phyloP scores from a whole-genome alignment of 768 basidiomycete genomes.

The Hydnomerulius pinastri region DNA sequence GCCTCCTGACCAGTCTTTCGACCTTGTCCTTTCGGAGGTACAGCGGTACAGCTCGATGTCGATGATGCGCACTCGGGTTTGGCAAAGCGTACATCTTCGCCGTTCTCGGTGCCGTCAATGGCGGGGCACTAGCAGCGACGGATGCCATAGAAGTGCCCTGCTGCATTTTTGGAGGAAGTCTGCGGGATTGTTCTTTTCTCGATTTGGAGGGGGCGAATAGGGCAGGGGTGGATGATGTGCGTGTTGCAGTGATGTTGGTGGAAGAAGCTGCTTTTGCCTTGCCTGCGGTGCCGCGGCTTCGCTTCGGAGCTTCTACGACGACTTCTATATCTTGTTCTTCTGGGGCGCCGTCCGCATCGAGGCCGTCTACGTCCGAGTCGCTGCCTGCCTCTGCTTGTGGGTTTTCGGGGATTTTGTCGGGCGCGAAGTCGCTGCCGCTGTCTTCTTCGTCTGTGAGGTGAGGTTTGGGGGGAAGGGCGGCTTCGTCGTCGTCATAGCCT shows the following conservation, averaged over 20 bases:
- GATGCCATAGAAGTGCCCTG: slow-evolving; percentile 6
- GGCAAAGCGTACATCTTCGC: slow-evolving; percentile 58
- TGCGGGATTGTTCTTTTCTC: slow-evolving; percentile 16
- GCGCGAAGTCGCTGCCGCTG: slow-evolving; percentile 60
- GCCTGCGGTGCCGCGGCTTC: too few relatives aligned
- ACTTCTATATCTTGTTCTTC: slow-evolving; percentile 15
- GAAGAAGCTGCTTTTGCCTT: slow-evolving; percentile 11
- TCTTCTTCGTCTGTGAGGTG: slow-evolving; percentile 25
- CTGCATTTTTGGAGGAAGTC: slow-evolving; percentile 19
- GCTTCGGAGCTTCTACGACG: slow-evolving; percentile 17
- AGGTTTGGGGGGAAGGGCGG: slow-evolving; percentile 42
- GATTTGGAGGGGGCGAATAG: slow-evolving; percentile 7
- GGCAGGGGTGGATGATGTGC: background rate
- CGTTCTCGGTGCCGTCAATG: slow-evolving; percentile 11
- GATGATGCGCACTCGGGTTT: slow-evolving; percentile 67
- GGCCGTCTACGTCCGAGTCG: slow-evolving; percentile 35
- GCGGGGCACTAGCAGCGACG: slow-evolving; percentile 7
- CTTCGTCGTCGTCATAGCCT: slow-evolving; percentile 30
- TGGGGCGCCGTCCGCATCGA: slow-evolving; percentile 22
- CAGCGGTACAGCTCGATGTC: slow-evolving; percentile 69
- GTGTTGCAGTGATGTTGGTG: background rate
- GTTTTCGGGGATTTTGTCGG: slow-evolving; percentile 34
- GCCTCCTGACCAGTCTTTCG: slow-evolving; percentile 57
- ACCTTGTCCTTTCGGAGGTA: slow-evolving; percentile 50
- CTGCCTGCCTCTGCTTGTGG: slow-evolving; percentile 33